A percentile compares a stretch with the other conserved stretches of the same genome.
phyloP scores from a whole-genome alignment of 2,329 filamentous ascomycete species.

The Stemphylium lycopersici region DNA sequence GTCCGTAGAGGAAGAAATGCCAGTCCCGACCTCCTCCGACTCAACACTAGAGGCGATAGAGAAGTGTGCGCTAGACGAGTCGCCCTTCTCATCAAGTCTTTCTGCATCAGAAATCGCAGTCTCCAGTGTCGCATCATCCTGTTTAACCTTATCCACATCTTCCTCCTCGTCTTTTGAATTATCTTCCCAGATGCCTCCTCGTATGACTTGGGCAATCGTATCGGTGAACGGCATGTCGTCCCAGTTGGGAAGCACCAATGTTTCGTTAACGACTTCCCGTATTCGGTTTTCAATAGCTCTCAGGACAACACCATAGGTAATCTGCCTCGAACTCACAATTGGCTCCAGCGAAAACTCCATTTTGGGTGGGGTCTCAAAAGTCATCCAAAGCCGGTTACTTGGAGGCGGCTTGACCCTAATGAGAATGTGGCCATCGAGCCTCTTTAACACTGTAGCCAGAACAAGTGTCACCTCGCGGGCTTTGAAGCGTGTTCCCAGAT shows the following conservation, averaged over 20 bases:
- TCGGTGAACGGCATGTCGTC: conserved; percentile 92
- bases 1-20: conserved; percentile 35
- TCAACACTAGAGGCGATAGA: conserved; percentile 30
- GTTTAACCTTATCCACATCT: conserved; percentile 18
- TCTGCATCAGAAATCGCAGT: conserved; percentile 24
- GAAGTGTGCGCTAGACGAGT: conserved; percentile 28
- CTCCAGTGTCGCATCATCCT: conserved; percentile 20
- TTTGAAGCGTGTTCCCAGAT: conserved; percentile 87
- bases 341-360: conserved; percentile 95
- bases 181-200: conserved; percentile 80
- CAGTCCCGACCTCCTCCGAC: conserved; percentile 24
- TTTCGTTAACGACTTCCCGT: conserved; percentile 91
- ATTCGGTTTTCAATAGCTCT: conserved; percentile 94
- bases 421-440: conserved; percentile 81
- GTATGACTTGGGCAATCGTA: conserved; percentile 76
- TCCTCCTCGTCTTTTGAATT: conserved; percentile 19
- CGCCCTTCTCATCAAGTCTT: conserved; percentile 27
- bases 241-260: conserved; percentile 91
- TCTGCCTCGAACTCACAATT: conserved; percentile 92
- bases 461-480: conserved; percentile 87
- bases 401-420: conserved; percentile 92
- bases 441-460: conserved; percentile 82
- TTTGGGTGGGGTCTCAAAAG: conserved; percentile 91
- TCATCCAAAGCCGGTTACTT: conserved; percentile 94
- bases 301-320: conserved; percentile 91